Evolutionary conservation across 257 asterid genomes (phyloP), one percentile per base, ranked within the genome.

Genomic region (Solanum pinnatisectum): DNA sequence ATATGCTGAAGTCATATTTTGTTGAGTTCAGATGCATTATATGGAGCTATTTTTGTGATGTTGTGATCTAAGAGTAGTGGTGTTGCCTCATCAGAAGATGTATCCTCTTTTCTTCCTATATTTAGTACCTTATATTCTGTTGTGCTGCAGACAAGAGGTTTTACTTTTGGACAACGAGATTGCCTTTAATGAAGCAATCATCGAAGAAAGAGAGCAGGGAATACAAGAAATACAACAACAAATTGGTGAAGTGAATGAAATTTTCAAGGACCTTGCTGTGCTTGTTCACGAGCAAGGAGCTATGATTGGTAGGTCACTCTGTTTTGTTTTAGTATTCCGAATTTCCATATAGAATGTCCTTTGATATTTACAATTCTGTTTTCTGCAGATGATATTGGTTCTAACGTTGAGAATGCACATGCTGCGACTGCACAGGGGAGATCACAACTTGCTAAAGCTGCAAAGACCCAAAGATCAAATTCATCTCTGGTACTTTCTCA

Each of bases 161-260:
- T 42, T 96, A 89, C 91, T 94, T 84, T 90, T 96, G 92, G 99
- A 97, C 93, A 97, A 94, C 88, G 98, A 96, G 90, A 95, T 97
- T 87, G 84, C 98, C 86, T 97, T 95, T 92, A 97, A 97, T 74
- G 98, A 97, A 90, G 98, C 98, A 81, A 94, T 96, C 85, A 95
- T 97, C 84, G 98, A 97, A 91, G 99, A 97, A 93, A 93, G 98
- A 88, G 98, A 97, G 25, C 99, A 92, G 87, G 99, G 99, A n/a
- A 95, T 97, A 90, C 93, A 97, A 84, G 99, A 97, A 91, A 97
- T 97, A 73, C 98, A 96, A 60, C 97, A 97, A 84, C 98, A 96
- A 92, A 97, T 97, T 86, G 98, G 98, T 52, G 98, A 97, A 95
- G 99, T 97, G 76, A 96, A 95, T 88, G 98, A 95, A 91, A 96